A percentile compares a stretch with the other conserved stretches of the same genome.
Evolutionary conservation across 331 rosid species (phyloP).

Genomic region (Telfairia occidentalis): DNA sequence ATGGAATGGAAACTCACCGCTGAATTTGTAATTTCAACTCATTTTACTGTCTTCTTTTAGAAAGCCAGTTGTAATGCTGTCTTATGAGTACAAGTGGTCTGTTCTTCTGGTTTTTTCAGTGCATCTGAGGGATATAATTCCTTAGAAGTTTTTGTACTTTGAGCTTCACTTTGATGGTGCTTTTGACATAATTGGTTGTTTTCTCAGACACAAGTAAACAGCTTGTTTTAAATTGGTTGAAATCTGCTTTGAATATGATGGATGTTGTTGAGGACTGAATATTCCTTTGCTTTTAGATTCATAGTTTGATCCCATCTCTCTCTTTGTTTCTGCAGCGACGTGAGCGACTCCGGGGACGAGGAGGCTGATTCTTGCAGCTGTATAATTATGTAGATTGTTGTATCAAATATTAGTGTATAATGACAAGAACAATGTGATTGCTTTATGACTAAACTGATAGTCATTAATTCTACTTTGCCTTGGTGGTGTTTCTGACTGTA

Average conservation of each 20-base stretch:
- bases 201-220: not conserved
- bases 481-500: not conserved
- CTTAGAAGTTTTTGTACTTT: not conserved
- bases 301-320: conserved; percentile 4
- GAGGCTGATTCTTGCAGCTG: conserved; percentile 41
- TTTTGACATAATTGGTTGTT: not conserved
- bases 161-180: not conserved
- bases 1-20: not conserved
- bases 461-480: not conserved
- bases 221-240: not conserved
- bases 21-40: not conserved
- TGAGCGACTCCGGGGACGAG: conserved; percentile 39
- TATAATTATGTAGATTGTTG: conserved; percentile 28
- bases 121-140: not conserved
- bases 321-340: conserved; percentile 31
- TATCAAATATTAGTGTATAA: conserved; percentile 2
- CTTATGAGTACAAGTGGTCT: not conserved
- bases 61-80: not conserved
- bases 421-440: not conserved
- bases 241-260: not conserved
- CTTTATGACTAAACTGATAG: not conserved
- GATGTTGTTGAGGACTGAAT: not conserved
- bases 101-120: not conserved
- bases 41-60: not conserved
- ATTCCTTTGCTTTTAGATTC: not conserved